Evolutionary conservation across 352 stramenopile genomes (phyloP).

Genomic region (Globisporangium paroecandrum): DNA sequence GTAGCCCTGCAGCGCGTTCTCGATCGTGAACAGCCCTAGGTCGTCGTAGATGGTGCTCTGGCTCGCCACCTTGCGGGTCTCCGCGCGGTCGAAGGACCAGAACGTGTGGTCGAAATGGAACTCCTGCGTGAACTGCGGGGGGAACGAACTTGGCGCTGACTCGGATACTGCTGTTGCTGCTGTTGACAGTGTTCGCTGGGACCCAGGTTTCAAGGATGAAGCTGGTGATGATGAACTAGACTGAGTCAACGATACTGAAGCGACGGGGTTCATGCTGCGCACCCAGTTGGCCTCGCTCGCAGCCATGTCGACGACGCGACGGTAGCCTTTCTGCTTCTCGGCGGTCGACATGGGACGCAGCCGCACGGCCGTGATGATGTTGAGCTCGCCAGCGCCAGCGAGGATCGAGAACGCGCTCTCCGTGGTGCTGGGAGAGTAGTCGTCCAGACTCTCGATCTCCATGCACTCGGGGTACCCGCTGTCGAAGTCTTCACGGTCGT

Average conservation of each 20-base stretch:
- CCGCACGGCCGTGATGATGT: slow-evolving; percentile 69
- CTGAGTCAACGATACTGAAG: slow-evolving; percentile 22
- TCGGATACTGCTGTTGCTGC: neutral
- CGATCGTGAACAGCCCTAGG: slow-evolving; percentile 50
- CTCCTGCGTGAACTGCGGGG: slow-evolving; percentile 62
- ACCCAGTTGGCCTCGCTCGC: slow-evolving; percentile 37
- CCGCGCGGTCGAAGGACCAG: slow-evolving; percentile 58
- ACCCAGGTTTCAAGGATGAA: neutral
- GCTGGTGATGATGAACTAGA: slow-evolving; percentile 1
- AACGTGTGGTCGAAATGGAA: slow-evolving; percentile 73
- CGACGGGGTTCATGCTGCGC: slow-evolving; percentile 56
- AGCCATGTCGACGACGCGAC: slow-evolving; percentile 58
- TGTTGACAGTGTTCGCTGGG: neutral
- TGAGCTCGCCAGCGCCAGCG: slow-evolving; percentile 19
- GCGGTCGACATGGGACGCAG: slow-evolving; percentile 65
- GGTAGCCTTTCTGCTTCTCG: slow-evolving; percentile 59
- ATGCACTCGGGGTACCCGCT: slow-evolving; percentile 12
- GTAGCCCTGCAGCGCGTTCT: slow-evolving; percentile 51
- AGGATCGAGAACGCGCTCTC: slow-evolving; percentile 17
- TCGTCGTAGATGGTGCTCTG: slow-evolving; percentile 59
- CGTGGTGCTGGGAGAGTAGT: slow-evolving; percentile 10
- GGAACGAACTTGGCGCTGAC: slow-evolving; percentile 16
- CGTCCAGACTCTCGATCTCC: slow-evolving; percentile 16
- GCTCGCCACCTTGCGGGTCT: slow-evolving; percentile 29
- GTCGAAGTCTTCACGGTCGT: slow-evolving; percentile 11